Conservation (phyloP, 2,329 filamentous ascomycete genomes). For the Dactylellina sp. region DNA sequence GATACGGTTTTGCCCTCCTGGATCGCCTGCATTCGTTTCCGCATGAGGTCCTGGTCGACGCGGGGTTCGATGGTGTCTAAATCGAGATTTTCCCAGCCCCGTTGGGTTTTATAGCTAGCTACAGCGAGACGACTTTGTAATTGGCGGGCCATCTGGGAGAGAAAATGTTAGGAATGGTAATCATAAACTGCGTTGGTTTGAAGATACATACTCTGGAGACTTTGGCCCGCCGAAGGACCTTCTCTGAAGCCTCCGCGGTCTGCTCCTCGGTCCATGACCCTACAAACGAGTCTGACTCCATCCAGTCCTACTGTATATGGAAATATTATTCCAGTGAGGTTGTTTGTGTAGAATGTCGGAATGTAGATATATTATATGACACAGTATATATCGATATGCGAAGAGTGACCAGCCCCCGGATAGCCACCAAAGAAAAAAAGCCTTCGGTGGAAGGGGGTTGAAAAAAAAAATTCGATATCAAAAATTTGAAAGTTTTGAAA, state of each 20-base stretch:
- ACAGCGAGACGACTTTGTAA: slow-evolving; percentile 93
- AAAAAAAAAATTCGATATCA: slow-evolving; percentile 5
- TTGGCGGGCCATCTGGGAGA: slow-evolving; percentile 83
- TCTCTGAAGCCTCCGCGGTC: slow-evolving; percentile 67
- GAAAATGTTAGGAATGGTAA: slow-evolving; percentile 63
- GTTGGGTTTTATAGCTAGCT: slow-evolving; percentile 96
- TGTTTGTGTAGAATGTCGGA: neutral
- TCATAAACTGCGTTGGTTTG: slow-evolving; percentile 25
- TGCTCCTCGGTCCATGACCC: slow-evolving; percentile 58
- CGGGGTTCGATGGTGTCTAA: slow-evolving; percentile 87
- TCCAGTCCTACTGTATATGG: slow-evolving; percentile 23
- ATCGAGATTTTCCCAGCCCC: slow-evolving; percentile 91
- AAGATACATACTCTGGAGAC: slow-evolving; percentile 74
- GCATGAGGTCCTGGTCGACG: slow-evolving; percentile 80
- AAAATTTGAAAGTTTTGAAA: no score
- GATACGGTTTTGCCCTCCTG: slow-evolving; percentile 61
- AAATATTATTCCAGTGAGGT: neutral
- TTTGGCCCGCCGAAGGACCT: slow-evolving; percentile 78
- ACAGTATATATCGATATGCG: slow-evolving; percentile 2
- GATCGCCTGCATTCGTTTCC: slow-evolving; percentile 70
- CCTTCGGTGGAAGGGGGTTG: neutral
- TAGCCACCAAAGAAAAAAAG: neutral
- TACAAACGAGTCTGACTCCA: slow-evolving; percentile 52
- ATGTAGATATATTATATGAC: neutral
- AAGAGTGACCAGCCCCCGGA: neutral